These are phyloP conservation scores for Coemansia sp. DNA, from an alignment of 192 early-diverging fungal species.

Conservation along the genomic window DNA sequence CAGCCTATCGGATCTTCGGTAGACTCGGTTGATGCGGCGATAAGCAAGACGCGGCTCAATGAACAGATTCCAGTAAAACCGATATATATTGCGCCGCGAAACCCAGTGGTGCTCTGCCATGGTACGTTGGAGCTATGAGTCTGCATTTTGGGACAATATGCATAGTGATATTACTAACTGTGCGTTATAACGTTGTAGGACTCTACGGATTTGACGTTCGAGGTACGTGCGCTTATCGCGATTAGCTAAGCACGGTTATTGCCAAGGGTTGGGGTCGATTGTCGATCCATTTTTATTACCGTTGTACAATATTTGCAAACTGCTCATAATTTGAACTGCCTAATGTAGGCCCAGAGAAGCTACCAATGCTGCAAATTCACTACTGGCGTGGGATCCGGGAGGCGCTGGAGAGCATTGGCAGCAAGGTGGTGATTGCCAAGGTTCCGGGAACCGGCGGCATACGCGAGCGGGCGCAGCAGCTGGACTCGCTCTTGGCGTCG, in stretches of 20 bases:
- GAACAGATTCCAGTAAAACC: constrained; percentile 59
- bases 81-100: constrained; percentile 69
- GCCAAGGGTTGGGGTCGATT: not conserved
- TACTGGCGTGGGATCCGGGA: constrained; percentile 84
- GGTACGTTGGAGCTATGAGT: constrained; percentile 39
- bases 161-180: not conserved
- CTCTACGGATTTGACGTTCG: constrained; percentile 89
- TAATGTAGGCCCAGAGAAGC: constrained; percentile 62
- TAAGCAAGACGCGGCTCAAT: constrained; percentile 39
- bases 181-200: constrained; percentile 13
- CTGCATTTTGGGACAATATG: not conserved
- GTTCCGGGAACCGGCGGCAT: constrained; percentile 76
- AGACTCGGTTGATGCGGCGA: not conserved
- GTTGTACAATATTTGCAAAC: not conserved
- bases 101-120: constrained; percentile 86
- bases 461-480: constrained; percentile 70
- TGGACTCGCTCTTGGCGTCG: constrained; percentile 67
- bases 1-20: not conserved
- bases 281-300: not conserved
- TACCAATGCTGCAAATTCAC: constrained; percentile 81
- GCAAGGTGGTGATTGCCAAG: constrained; percentile 75
- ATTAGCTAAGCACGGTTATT: not conserved
- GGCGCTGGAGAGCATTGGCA: constrained; percentile 74
- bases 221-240: constrained; percentile 7
- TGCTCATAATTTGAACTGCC: not conserved